Base-by-base conservation (phyloP, 768 basidiomycete genomes). In the Pulveroboletus frians region DNA sequence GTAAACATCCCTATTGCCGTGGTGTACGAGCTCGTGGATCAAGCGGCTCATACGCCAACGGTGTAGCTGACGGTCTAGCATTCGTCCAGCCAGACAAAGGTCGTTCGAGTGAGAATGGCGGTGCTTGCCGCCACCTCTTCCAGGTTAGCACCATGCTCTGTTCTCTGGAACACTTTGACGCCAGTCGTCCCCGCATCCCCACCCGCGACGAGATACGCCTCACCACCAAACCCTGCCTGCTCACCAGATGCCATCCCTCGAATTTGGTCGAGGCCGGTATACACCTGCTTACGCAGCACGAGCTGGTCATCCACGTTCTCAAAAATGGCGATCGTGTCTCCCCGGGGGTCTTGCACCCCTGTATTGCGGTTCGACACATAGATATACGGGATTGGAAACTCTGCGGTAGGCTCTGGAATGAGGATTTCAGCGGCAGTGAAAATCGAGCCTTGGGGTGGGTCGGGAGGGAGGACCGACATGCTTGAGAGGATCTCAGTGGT, bases 321-420 rank as follows among this genome's bases (percentile, higher is more conserved):
- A 56, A 80, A 83, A 41, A 85, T 79, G 5, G 79, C 82, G 42
- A 86, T 81, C 0, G 82, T 71, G 63, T 86, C 84, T 7, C 81
- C 81, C 8, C 74, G 73, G 20, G 77, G 62, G 47, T 79, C 78
- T 46, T 70, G 69, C 4, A 69, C 64, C 17, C 75, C 79, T 0
- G 70, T 71, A 64, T 86, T 84, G 36, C 85, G 75, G 68, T 87
- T 87, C 4, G 84, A 84, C 17, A 73, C 75, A 66, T 86, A 88
- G 55, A 86, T 76, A 55, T 77, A 81, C 0, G 77, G 72, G 3
- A 55, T 69, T 0, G 74, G 75, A 70, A 80, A 86, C 18, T 59
- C 57, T 3, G 47, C 21, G 1, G 74, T 74, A 1, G 75, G 69
- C 13, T 71, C 52, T 0, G 84, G 78, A 51, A 85, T 77, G 39